Percentiles rank a stretch among this genome's conserved stretches.
phyloP scores from a whole-genome alignment of 1,284 basidiomycete genomes.

The Macrocystidia cucumis region DNA sequence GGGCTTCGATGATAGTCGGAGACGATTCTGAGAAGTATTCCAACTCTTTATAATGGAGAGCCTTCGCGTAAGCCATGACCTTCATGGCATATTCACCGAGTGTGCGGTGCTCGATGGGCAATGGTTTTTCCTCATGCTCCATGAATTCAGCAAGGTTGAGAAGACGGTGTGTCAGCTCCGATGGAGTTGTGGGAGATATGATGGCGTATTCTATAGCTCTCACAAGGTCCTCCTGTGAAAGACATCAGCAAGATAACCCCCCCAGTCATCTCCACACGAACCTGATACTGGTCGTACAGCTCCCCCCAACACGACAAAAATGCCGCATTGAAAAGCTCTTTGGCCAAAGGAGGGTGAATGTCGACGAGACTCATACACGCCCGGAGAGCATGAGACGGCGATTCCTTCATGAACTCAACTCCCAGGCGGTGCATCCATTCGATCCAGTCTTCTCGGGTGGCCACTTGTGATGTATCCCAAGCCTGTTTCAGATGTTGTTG shows the following conservation, averaged over 20 bases:
- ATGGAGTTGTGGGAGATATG: slow-evolving; percentile 71
- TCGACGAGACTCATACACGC: slow-evolving; percentile 95
- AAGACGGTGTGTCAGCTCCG: slow-evolving; percentile 90
- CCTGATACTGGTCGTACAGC: slow-evolving; percentile 94
- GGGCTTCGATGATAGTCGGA: slow-evolving; percentile 85
- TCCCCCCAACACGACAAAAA: slow-evolving; percentile 98
- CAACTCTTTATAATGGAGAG: slow-evolving; percentile 97
- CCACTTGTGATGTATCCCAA: slow-evolving; percentile 86
- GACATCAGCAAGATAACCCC: slow-evolving; percentile 8
- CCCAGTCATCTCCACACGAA: slow-evolving; percentile 23
- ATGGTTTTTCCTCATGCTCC: slow-evolving; percentile 97
- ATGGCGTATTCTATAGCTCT: slow-evolving; percentile 88
- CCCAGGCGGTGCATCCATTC: slow-evolving; percentile 95
- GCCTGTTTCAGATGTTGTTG: slow-evolving; percentile 97
- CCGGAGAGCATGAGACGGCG: slow-evolving; percentile 93
- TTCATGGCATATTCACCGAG: slow-evolving; percentile 93
- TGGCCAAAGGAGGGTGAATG: slow-evolving; percentile 85
- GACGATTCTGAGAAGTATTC: slow-evolving; percentile 94
- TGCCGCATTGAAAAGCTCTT: slow-evolving; percentile 96
- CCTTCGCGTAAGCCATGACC: slow-evolving; percentile 96
- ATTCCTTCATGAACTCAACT: slow-evolving; percentile 97
- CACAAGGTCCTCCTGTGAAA: slow-evolving; percentile 81
- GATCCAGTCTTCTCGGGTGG: slow-evolving; percentile 86
- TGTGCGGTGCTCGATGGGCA: slow-evolving; percentile 91
- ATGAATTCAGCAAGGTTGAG: slow-evolving; percentile 99